These are phyloP conservation scores for Trichoderma koningiopsis DNA, from an alignment of 2,329 filamentous ascomycete genomes.

Conservation along the genomic window DNA sequence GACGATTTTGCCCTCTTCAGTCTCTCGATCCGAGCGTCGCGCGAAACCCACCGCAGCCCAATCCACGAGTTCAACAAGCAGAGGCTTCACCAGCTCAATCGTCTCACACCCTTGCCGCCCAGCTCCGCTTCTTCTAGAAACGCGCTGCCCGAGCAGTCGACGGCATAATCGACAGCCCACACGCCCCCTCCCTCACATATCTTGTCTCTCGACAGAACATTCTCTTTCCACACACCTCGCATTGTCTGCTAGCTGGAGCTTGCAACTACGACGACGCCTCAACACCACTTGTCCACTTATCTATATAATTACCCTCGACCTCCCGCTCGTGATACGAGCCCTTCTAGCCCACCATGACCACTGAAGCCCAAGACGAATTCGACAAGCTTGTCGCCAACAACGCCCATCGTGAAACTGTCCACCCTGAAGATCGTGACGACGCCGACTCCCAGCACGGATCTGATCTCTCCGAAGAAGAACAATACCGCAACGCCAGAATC, in stretches of 20 bases:
- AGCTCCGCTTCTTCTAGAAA: conserved; percentile 41
- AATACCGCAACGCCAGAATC: conserved; percentile 56
- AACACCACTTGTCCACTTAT: neutral
- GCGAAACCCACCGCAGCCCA: neutral
- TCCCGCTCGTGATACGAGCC: conserved; percentile 25
- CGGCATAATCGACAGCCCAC: conserved; percentile 30
- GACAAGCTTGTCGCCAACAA: conserved; percentile 63
- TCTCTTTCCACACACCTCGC: conserved; percentile 20
- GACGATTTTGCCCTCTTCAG: conserved; percentile 12
- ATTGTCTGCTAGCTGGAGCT: conserved; percentile 9
- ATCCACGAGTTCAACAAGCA: neutral
- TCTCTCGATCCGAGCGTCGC: conserved; percentile 14
- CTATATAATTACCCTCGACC: conserved; percentile 32
- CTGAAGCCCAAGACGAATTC: conserved; percentile 68
- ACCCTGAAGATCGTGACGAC: conserved; percentile 62
- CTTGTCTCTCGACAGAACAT: conserved; percentile 14
- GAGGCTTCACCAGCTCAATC: conserved; percentile 23
- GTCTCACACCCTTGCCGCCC: conserved; percentile 29
- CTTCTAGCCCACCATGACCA: conserved; percentile 52
- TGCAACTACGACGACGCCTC: conserved; percentile 19
- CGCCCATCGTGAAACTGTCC: conserved; percentile 47
- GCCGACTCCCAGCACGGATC: conserved; percentile 52
- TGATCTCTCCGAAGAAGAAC: conserved; percentile 59
- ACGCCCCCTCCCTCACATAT: conserved; percentile 29
- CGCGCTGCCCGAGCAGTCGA: conserved; percentile 31